Conservation (phyloP, 306 rosid genomes). For the Lupinus albus region DNA sequence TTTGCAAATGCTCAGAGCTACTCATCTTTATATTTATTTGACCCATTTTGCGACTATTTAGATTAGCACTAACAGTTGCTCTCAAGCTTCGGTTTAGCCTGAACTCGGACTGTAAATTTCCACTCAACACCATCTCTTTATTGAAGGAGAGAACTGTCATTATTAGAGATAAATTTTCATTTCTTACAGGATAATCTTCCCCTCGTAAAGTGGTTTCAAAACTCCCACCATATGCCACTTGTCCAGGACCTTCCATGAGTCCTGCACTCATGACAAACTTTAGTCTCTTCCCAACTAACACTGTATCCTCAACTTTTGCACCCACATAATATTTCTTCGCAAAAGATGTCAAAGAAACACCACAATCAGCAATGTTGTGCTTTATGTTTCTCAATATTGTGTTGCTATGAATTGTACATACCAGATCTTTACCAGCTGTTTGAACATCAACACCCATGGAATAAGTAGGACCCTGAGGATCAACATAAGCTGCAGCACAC, state of each 20-base stretch:
- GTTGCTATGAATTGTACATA: slow-evolving; percentile 67
- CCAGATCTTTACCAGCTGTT: slow-evolving; percentile 69
- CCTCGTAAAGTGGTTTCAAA: slow-evolving; percentile 76
- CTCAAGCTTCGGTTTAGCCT: slow-evolving; percentile 65
- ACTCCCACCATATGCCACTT: slow-evolving; percentile 81
- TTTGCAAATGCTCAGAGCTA: slow-evolving; percentile 83
- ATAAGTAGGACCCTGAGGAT: slow-evolving; percentile 62
- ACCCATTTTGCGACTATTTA: slow-evolving; percentile 91
- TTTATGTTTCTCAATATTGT: slow-evolving; percentile 64
- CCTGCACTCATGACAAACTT: slow-evolving; percentile 75
- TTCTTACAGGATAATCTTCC: slow-evolving; percentile 79
- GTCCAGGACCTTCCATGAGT: slow-evolving; percentile 68
- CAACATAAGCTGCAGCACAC: slow-evolving; percentile 72
- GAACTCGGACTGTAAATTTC: slow-evolving; percentile 74
- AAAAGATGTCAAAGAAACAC: slow-evolving; percentile 79
- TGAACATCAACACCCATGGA: slow-evolving; percentile 83
- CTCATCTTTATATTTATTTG: slow-evolving; percentile 68
- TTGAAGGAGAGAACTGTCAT: slow-evolving; percentile 72
- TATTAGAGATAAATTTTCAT: slow-evolving; percentile 64
- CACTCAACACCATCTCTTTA: slow-evolving; percentile 81
- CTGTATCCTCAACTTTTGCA: slow-evolving; percentile 83
- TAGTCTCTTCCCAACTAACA: slow-evolving; percentile 77
- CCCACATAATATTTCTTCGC: slow-evolving; percentile 69
- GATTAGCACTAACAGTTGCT: slow-evolving; percentile 68
- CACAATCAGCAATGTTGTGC: slow-evolving; percentile 72